Evolutionary conservation across 2,329 filamentous ascomycete species (phyloP).

Genomic region (Aspergillus oerlinghausenensis): DNA sequence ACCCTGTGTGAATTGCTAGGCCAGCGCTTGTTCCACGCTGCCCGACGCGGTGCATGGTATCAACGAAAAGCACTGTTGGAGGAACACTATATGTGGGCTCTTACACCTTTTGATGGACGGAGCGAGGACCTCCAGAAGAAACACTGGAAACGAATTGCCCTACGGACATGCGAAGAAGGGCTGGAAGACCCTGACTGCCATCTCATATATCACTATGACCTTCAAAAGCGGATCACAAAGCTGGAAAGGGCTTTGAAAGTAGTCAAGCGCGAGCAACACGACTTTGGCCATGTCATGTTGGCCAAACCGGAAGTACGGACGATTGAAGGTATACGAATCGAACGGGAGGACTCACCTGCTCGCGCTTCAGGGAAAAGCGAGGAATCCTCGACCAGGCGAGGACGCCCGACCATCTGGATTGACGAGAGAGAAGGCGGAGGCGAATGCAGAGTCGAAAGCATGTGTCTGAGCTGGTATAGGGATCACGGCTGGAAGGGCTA

Average conservation of each 20-base stretch:
- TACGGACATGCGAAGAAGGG: conserved; percentile 77
- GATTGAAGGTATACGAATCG: conserved; percentile 73
- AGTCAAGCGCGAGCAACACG: conserved; percentile 80
- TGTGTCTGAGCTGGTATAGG: conserved; percentile 87
- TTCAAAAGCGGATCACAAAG: conserved; percentile 90
- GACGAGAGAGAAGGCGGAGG: conserved; percentile 65
- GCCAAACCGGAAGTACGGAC: conserved; percentile 69
- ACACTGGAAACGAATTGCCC: conserved; percentile 73
- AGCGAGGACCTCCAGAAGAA: conserved; percentile 64
- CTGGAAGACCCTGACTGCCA: conserved; percentile 87
- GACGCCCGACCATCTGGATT: conserved; percentile 72
- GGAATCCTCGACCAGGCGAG: conserved; percentile 24
- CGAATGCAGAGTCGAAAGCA: conserved; percentile 84
- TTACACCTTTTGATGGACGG: conserved; percentile 48
- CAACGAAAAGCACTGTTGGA: conserved; percentile 90
- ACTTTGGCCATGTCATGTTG: conserved; percentile 82
- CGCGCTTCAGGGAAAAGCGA: conserved; percentile 12
- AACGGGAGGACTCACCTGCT: conserved; percentile 48
- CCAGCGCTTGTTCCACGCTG: conserved; percentile 79
- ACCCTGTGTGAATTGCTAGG: conserved; percentile 69
- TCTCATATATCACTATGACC: conserved; percentile 85
- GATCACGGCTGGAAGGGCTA: conserved; percentile 87
- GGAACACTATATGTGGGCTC: conserved; percentile 83
- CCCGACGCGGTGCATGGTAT: conserved; percentile 87
- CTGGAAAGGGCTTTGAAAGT: conserved; percentile 80